These are phyloP conservation scores for Fusarium nurragi DNA, from an alignment of 2,329 filamentous ascomycete species.

Conservation along the genomic window DNA sequence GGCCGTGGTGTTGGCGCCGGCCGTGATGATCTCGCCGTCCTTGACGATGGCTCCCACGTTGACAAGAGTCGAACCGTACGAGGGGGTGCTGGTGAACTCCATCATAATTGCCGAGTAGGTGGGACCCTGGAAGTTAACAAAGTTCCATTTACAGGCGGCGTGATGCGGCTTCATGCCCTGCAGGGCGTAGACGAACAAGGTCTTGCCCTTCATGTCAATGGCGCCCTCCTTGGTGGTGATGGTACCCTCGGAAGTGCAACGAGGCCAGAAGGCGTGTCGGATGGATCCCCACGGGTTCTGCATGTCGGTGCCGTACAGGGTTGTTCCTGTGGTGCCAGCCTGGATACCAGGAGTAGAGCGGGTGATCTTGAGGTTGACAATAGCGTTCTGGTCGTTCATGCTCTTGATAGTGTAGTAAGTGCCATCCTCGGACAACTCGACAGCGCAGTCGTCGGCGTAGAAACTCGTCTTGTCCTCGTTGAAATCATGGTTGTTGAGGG, in stretches of 20 bases:
- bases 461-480: conserved; percentile 85
- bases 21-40: conserved; percentile 81
- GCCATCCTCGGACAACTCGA: conserved; percentile 88
- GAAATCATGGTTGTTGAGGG: conserved; percentile 81
- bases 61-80: conserved; percentile 87
- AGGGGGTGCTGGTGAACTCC: conserved; percentile 94
- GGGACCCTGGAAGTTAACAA: conserved; percentile 88
- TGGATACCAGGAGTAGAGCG: conserved; percentile 82
- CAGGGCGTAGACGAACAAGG: conserved; percentile 83
- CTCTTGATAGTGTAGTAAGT: conserved; percentile 90
- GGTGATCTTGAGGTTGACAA: conserved; percentile 87
- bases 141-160: conserved; percentile 91
- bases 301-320: conserved; percentile 86
- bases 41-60: conserved; percentile 84
- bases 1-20: conserved; percentile 71
- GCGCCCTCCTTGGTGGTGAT: conserved; percentile 85
- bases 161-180: conserved; percentile 99
- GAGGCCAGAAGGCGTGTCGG: conserved; percentile 94
- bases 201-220: conserved; percentile 82
- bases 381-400: conserved; percentile 78
- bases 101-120: conserved; percentile 90
- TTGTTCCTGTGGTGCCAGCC: conserved; percentile 83
- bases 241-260: conserved; percentile 81
- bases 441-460: conserved; percentile 83
- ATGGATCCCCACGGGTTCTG: conserved; percentile 90